Evolutionary conservation across 768 basidiomycete species (phyloP).

Genomic region (Tylopilus felleus): DNA sequence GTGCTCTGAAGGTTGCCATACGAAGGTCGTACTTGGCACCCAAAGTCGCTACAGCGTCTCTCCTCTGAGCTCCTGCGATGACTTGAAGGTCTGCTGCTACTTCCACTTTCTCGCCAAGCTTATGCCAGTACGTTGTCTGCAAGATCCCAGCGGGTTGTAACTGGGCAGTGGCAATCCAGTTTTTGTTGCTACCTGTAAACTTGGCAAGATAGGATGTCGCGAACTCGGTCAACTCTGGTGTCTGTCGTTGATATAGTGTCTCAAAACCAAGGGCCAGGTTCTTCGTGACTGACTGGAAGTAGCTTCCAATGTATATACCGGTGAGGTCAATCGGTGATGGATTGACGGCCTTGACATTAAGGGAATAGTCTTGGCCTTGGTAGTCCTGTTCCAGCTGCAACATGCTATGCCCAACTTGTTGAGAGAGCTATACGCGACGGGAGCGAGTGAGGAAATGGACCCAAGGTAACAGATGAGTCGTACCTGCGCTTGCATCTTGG

Average conservation of each 20-base stretch:
- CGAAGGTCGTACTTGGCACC: conserved; percentile 97
- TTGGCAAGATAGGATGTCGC: conserved; percentile 79
- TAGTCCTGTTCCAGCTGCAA: conserved; percentile 93
- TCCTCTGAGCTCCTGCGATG: conserved; percentile 69
- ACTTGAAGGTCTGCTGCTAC: conserved; percentile 93
- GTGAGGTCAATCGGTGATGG: conserved; percentile 84
- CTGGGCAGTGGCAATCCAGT: conserved; percentile 93
- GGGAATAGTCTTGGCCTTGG: conserved; percentile 78
- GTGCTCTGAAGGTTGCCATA: conserved; percentile 90
- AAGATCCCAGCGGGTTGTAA: conserved; percentile 78
- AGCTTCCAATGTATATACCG: conserved; percentile 89
- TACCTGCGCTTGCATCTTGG: conserved; percentile 89
- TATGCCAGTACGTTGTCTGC: conserved; percentile 96
- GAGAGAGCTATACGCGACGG: conserved; percentile 56
- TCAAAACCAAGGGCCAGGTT: conserved; percentile 87
- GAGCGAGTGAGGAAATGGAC: conserved; percentile 3
- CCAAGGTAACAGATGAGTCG: conserved; percentile 19
- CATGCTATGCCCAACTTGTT: conserved; percentile 81
- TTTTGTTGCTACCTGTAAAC: conserved; percentile 64
- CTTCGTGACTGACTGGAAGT: conserved; percentile 91
- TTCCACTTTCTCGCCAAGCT: conserved; percentile 91
- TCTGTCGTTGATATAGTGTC: conserved; percentile 75
- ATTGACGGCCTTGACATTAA: conserved; percentile 88
- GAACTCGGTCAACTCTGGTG: conserved; percentile 66
- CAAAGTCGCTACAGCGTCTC: conserved; percentile 90